Base-by-base conservation (phyloP, 176 grass and related monocot genomes). In the Carex parvula region DNA sequence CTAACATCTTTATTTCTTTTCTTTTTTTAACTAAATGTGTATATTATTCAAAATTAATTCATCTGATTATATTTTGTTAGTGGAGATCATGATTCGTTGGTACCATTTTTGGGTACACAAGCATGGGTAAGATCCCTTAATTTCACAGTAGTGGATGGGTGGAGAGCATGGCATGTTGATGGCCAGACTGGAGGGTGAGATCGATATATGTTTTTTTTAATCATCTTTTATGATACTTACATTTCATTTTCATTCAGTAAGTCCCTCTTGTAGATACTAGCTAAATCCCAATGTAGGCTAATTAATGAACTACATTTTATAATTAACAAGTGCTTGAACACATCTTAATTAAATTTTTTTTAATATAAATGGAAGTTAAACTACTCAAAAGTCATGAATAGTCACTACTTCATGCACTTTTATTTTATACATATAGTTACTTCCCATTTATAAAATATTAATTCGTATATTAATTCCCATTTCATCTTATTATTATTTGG, bases 161-260 rank as follows among this genome's bases (percentile, higher is more conserved):
- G 88, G 88, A 92, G 90, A 63, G 90, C 88, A 8, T 95, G 93
- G 90, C 82, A 92, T 76, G 29, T 89, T 4, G 59, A 83, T 53
- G 88, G 82, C 18, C 88, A 92, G 69, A 83, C 79, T 71, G 88
- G 71, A 33, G 87, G 90, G 93, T 90, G 15, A 84, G 73, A 58
- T 80, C n/a, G n/a, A 12, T 20, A 41, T 20, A 30, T 64, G 4
- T 48, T 20, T 17, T 11, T 63, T 56, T 35, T 35, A 18, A 60
- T 17, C n/a, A 4, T 37, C 20, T 14, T 62, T n/a, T 82, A 29
- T 41, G 26, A 4, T n/a, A 16, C 54, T 62, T 32, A 15, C 17
- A 39, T 30, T 32, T 35, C n/a, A 50, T 50, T 50, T 50, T 50
- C 46, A 50, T 7, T 39, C 4, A 14, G 14, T 33, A 14, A 5